A percentile compares a stretch with the other conserved stretches of the same genome.
These are phyloP conservation scores for Epichloe bromicola DNA, from an alignment of 2,329 filamentous ascomycete genomes.

Conservation along the genomic window DNA sequence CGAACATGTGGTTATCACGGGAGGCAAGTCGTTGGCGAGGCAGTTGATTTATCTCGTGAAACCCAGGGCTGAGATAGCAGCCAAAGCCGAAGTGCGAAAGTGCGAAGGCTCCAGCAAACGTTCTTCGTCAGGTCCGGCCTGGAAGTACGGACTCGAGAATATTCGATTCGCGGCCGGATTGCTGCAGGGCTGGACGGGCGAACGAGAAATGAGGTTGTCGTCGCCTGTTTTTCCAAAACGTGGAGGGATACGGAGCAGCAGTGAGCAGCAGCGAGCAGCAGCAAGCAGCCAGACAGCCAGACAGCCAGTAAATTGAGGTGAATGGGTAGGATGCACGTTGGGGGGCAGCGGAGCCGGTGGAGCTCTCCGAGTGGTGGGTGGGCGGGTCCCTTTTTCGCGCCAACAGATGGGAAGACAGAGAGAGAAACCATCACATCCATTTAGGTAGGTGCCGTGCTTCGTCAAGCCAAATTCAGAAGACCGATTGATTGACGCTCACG, in stretches of 20 bases:
- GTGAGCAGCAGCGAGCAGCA: neutral
- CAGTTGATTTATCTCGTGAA: neutral
- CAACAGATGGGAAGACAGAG: neutral
- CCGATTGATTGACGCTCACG: too few species aligned
- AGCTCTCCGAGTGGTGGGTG: constrained; percentile 6
- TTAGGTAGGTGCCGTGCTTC: too few species aligned
- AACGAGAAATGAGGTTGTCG: constrained; percentile 4
- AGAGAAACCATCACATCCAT: too few species aligned
- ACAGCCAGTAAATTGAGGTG: constrained; percentile 3
- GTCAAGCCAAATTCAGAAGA: too few species aligned
- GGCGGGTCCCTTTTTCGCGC: neutral
- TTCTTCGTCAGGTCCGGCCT: neutral
- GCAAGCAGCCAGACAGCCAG: neutral
- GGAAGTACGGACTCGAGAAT: neutral
- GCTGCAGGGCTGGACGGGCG: neutral
- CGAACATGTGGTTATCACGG: constrained; percentile 16
- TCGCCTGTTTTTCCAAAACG: constrained; percentile 3
- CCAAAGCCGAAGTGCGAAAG: neutral
- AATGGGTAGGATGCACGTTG: neutral
- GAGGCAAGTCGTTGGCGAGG: constrained; percentile 3
- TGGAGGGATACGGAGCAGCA: neutral
- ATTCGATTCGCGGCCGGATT: neutral
- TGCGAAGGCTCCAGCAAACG: neutral
- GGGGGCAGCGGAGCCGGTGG: constrained; percentile 4
- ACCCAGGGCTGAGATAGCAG: neutral